These are phyloP conservation scores for Pichia sp. DNA, from an alignment of 1,139 yeast genomes.

Conservation along the genomic window DNA sequence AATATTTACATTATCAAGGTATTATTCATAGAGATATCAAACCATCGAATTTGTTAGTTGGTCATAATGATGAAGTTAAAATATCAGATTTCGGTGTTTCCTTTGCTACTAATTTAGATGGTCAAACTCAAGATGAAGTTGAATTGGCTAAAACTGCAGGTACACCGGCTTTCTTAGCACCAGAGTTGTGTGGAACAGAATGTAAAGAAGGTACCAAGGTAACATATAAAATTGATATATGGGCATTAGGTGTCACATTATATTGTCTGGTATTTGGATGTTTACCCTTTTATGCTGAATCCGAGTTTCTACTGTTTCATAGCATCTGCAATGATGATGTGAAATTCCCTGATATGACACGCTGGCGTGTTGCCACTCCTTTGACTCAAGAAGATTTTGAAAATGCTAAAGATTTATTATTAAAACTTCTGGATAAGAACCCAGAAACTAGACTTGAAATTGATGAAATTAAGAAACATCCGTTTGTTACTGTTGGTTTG, in stretches of 20 bases:
- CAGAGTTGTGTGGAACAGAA: conserved; percentile 64
- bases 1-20: conserved; percentile 90
- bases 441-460: conserved; percentile 70
- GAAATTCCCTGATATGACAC: conserved; percentile 52
- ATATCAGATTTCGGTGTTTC: conserved; percentile 98
- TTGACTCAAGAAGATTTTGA: conserved; percentile 45
- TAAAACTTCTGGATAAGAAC: conserved; percentile 65
- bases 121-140: conserved; percentile 65
- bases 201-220: conserved; percentile 41
- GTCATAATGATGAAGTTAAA: conserved; percentile 74
- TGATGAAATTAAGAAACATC: conserved; percentile 73
- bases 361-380: conserved; percentile 41
- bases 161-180: conserved; percentile 85
- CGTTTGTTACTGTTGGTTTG: conserved; percentile 70
- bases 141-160: conserved; percentile 92
- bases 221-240: conserved; percentile 81
- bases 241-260: conserved; percentile 96
- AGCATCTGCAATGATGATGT: conserved; percentile 70
- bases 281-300: conserved; percentile 88
- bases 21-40: conserved; percentile 96
- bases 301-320: conserved; percentile 82
- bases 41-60: conserved; percentile 87
- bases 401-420: conserved; percentile 65
- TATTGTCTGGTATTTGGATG: conserved; percentile 86
- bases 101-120: conserved; percentile 63